These are phyloP conservation scores for Logfia minima DNA, from an alignment of 129 eudicot species.

Conservation along the genomic window DNA sequence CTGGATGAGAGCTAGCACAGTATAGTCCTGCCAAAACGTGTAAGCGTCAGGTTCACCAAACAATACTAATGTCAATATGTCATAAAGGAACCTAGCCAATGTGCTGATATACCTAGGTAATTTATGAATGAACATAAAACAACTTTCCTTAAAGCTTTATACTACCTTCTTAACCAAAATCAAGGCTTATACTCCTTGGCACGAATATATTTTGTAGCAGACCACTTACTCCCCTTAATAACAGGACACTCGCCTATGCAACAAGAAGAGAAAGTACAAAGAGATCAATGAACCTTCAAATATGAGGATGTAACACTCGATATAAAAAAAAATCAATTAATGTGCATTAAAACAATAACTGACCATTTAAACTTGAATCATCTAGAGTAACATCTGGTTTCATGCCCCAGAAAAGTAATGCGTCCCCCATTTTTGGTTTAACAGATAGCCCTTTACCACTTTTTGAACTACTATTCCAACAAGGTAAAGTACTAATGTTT, in stretches of 20 bases:
- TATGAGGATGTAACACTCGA: no score
- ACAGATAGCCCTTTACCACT: constrained; percentile 86
- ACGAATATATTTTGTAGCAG: constrained; percentile 78
- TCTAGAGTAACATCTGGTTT: constrained; percentile 75
- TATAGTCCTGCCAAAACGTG: no score
- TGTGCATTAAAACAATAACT: constrained; percentile 9
- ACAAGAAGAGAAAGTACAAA: constrained; percentile 13
- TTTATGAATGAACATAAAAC: neutral
- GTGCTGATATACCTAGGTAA: neutral
- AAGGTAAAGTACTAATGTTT: constrained; percentile 64
- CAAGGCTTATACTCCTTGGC: constrained; percentile 45
- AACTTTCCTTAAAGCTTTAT: neutral
- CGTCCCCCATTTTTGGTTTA: constrained; percentile 92
- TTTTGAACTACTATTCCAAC: constrained; percentile 80
- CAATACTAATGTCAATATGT: no score
- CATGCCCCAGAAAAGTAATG: constrained; percentile 90
- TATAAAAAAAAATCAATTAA: neutral
- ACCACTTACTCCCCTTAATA: constrained; percentile 85
- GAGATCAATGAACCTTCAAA: constrained; percentile 1
- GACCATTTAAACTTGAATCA: no score
- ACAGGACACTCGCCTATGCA: constrained; percentile 79
- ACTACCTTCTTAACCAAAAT: constrained; percentile 27
- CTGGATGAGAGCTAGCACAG: no score
- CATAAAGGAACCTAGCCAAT: no score
- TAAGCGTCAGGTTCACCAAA: no score